Base-by-base conservation (phyloP, 1,139 yeast species). In the Debaryomyces robertsiae region DNA sequence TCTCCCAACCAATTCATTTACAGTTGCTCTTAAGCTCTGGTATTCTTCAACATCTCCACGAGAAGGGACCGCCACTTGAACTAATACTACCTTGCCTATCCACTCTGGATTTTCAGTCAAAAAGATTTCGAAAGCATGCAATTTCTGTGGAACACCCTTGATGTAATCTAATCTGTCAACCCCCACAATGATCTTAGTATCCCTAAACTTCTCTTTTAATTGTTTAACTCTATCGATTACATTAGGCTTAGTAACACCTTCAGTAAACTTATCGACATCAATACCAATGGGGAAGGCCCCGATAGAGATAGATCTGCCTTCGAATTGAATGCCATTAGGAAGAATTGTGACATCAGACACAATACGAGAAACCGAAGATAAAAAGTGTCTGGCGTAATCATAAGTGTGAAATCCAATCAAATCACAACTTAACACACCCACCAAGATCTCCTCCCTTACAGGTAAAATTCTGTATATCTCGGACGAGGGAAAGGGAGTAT, bases 281-380 rank as follows among this genome's bases (percentile, higher is more conserved):
- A 94, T 93, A 44, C 99, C 99, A 53, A 94, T 93, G 13, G 99
- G 99, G 77, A 91, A 93, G 0, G 98, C 98, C 13, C 97, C 96
- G 27, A 93, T 91, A 23, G 81, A 82, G 34, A 93, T 94, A 44
- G 80, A 79, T 39, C 93, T 72, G 23, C 90, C 89, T 39, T 81
- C 72, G 59, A 77, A 89, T 50, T 85, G 84, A 23, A 93, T 89
- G 11, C 97, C 96, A 52, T 91, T 93, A 4, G 98, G 98, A 45
- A 88, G 72, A 0, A 97, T 90, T 35, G 82, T 84, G 11, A 90
- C 83, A 46, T 86, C 78, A 11, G 69, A 57, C 40, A 94, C 76
- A 24, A 93, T 86, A 46, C 96, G 75, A 44, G 91, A 82, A n/a
- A 93, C 96, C 1, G 96, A 83, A 15, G 95, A 84, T 43, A 94